These are phyloP conservation scores for Karstenula rhodostoma DNA, from an alignment of 2,329 filamentous ascomycete genomes.

Conservation along the genomic window DNA sequence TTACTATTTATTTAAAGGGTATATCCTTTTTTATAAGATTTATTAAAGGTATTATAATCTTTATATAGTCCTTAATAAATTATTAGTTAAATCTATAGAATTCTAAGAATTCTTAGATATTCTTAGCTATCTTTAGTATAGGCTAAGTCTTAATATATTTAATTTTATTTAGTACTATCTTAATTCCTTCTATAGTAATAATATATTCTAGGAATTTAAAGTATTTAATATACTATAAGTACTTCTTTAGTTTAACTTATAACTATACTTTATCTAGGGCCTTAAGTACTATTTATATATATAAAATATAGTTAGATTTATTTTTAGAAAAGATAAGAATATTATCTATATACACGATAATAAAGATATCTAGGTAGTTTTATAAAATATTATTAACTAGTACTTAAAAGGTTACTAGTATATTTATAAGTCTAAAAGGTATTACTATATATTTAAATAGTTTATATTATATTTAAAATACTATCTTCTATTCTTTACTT, in stretches of 20 bases:
- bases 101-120: not conserved
- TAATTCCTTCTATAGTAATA: slow-evolving; percentile 5
- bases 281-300: not conserved
- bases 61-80: not conserved
- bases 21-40: slow-evolving; percentile 5
- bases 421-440: not conserved
- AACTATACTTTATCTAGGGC: not conserved
- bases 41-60: not conserved
- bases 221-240: not conserved
- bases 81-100: not conserved
- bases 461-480: not conserved
- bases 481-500: slow-evolving; percentile 2
- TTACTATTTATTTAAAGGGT: not conserved
- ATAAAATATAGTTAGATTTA: not conserved
- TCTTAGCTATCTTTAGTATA: not conserved
- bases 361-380: not conserved
- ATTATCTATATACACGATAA: not conserved
- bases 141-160: not conserved
- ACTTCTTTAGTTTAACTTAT: not conserved
- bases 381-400: not conserved
- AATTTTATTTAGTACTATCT: slow-evolving; percentile 8
- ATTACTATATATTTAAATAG: slow-evolving; percentile 5
- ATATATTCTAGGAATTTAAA: slow-evolving; percentile 4
- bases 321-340: not conserved
- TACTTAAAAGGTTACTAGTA: not conserved